Evolutionary conservation across 1,139 yeast species (phyloP), one percentile per base, ranked within the genome.

Genomic region (Yamadazyma blattariae): DNA sequence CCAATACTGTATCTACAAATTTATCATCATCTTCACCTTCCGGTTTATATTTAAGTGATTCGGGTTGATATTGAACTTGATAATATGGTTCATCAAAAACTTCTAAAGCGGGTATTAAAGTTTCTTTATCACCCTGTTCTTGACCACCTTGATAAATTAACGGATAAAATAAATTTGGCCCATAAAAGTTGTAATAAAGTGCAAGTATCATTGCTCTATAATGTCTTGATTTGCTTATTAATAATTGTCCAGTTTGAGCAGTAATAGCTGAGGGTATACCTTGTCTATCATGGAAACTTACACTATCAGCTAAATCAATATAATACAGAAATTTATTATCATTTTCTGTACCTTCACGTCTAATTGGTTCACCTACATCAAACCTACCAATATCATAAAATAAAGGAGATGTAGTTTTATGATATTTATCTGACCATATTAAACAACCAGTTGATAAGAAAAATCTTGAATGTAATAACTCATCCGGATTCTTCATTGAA

Each of bases 151-250:
- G 71, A 45, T 55, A 62, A 5, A 67, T 41, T 37, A 67, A 50
- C 15, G 53, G 46, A 39, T 63, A 58, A 42, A 55, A 65, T 41
- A 52, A 56, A 7, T 64, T 60, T 23, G 78, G 78, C 4, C 50
- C 50, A 54, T 67, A 67, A 31, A 60, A 57, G 46, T 79, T 79
- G 52, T 79, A 79, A 49, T 77, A 79, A 32, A 77, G 56, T 0
- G 83, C 67, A 19, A 79, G 57, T 25, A 78, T 45, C 32, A 79
- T 54, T 0, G 82, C 67, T 38, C 58, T 62, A 35, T 73, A 59
- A 52, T 79, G 85, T 3, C 58, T 54, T 19, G 52, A 57, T 46
- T 79, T 79, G 49, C 77, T 69, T 29, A 79, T 64, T 25, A 79
- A 50, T 32, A 79, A 38, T 34, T 64, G 69, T 7, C 70, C 67